These are phyloP conservation scores for Syzygium grande DNA, from an alignment of 345 rosid species.

Conservation along the genomic window DNA sequence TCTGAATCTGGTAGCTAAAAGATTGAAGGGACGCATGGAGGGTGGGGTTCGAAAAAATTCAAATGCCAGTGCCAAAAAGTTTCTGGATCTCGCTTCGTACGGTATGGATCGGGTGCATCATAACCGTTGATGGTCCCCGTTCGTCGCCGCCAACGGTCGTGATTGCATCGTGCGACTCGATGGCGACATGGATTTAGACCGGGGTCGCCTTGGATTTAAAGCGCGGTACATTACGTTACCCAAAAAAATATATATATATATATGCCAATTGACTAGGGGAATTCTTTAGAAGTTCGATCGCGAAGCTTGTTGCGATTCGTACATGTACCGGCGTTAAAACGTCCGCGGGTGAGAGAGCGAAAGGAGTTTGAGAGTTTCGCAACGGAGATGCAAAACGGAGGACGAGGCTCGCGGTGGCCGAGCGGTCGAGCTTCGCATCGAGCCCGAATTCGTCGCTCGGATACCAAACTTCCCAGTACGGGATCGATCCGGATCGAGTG, in stretches of 20 bases:
- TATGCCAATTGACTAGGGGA: background rate
- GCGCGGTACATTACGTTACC: no score
- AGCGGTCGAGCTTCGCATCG: background rate
- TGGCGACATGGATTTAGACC: background rate
- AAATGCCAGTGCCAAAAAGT: no score
- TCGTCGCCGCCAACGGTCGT: no score
- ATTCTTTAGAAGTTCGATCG: no score
- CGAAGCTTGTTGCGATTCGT: background rate
- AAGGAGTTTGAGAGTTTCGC: background rate
- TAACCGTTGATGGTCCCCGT: no score
- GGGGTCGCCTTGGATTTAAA: background rate
- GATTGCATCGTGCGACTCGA: no score
- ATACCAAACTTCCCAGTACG: no score
- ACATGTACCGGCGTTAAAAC: background rate
- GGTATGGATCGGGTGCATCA: no score
- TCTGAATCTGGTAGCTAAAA: background rate
- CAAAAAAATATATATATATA: no score
- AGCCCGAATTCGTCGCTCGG: background rate
- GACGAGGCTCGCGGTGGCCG: rapidly evolving
- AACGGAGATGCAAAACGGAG: background rate
- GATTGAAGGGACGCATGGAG: background rate
- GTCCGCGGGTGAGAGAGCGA: background rate
- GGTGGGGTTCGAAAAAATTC: no score
- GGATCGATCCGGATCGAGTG: background rate
- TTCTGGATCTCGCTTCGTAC: no score